A percentile compares a stretch with the other conserved stretches of the same genome.
These are phyloP conservation scores for Escallonia herrerae DNA, from an alignment of 129 eudicot genomes.

Conservation along the genomic window DNA sequence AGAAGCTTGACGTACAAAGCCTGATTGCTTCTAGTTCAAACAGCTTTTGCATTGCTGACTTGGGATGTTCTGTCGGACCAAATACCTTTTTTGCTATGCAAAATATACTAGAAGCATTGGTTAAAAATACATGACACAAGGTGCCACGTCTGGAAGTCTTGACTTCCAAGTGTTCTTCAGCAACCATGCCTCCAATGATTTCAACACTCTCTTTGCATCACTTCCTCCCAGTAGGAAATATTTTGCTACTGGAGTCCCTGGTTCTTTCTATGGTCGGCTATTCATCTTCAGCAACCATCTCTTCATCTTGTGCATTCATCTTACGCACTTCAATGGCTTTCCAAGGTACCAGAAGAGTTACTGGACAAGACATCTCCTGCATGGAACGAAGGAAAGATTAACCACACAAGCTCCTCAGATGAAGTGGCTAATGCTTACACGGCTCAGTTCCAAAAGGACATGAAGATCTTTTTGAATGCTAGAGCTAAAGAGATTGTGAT, in stretches of 20 bases:
- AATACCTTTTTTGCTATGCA: slow-evolving; percentile 3
- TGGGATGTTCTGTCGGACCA: slow-evolving; percentile 4
- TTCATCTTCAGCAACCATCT: too few relatives aligned
- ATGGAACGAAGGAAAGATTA: background rate
- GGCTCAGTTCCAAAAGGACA: background rate
- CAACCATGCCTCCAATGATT: slow-evolving; percentile 14
- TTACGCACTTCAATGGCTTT: background rate
- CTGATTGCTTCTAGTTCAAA: background rate
- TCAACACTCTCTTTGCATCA: slow-evolving; percentile 19
- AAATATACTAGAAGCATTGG: background rate
- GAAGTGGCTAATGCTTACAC: background rate
- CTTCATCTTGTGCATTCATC: background rate
- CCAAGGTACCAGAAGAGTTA: background rate
- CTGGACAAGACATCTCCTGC: background rate
- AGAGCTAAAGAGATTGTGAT: background rate
- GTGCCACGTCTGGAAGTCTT: background rate
- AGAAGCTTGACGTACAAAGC: background rate
- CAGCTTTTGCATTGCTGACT: slow-evolving; percentile 1
- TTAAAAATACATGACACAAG: background rate
- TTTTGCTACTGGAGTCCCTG: slow-evolving; percentile 19
- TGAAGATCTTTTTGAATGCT: background rate
- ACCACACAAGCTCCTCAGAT: background rate
- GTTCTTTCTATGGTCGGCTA: slow-evolving; percentile 17
- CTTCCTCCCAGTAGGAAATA: slow-evolving; percentile 11
- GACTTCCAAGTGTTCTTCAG: slow-evolving; percentile 21